These are phyloP conservation scores for Neonectria neomacrospora DNA, from an alignment of 2,329 filamentous ascomycete species.

Conservation along the genomic window DNA sequence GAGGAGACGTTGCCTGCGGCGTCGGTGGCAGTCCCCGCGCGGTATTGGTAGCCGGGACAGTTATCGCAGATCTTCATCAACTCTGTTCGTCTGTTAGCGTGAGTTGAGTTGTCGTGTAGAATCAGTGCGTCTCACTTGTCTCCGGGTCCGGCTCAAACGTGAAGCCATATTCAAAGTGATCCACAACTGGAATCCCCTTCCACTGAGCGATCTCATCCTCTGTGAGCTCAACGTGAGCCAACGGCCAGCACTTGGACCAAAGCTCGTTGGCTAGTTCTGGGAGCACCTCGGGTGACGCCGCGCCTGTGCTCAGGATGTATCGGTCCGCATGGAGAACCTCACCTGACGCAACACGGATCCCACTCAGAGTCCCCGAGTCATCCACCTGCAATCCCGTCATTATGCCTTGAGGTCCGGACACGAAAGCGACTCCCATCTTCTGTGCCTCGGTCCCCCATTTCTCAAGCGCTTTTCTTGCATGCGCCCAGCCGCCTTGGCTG, in stretches of 20 bases:
- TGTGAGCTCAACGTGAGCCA: conserved; percentile 27
- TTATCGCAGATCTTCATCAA: conserved; percentile 31
- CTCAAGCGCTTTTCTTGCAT: conserved; percentile 26
- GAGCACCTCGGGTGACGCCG: conserved; percentile 24
- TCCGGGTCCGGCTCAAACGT: conserved; percentile 28
- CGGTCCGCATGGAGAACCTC: conserved; percentile 18
- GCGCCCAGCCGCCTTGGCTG: conserved; percentile 27
- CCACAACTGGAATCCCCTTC: conserved; percentile 26
- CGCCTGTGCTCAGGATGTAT: conserved; percentile 25
- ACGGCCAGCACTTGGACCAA: conserved; percentile 30
- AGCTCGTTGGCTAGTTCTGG: conserved; percentile 23
- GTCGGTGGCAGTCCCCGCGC: conserved; percentile 11
- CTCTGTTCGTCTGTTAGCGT: conserved; percentile 1
- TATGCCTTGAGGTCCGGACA: conserved; percentile 18
- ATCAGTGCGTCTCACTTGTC: conserved; percentile 6
- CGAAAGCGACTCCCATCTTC: conserved; percentile 20
- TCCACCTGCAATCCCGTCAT: conserved; percentile 16
- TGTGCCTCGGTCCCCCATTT: conserved; percentile 24
- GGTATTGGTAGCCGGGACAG: conserved; percentile 28
- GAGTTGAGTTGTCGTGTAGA: background rate
- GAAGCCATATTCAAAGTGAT: conserved; percentile 29
- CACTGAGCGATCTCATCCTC: conserved; percentile 22
- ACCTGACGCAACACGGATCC: conserved; percentile 22
- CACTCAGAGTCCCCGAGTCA: conserved; percentile 1
- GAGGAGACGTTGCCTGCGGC: background rate